These are phyloP conservation scores for Sclerotinia sclerotiorum DNA, from an alignment of 2,329 filamentous ascomycete genomes.

Conservation along the genomic window DNA sequence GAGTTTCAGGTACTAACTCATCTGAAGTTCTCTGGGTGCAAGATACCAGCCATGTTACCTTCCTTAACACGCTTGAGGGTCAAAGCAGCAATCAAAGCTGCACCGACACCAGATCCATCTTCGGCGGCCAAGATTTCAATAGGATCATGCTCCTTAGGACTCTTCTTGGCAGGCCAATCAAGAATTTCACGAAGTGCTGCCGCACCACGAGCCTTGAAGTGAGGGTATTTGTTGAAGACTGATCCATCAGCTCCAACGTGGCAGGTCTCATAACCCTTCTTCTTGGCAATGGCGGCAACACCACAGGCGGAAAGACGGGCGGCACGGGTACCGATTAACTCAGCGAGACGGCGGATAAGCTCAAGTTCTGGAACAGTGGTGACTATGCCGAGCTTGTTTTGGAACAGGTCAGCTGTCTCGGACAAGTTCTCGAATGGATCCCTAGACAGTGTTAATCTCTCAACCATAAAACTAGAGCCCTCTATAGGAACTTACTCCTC, in stretches of 20 bases:
- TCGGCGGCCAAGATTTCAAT: constrained; percentile 87
- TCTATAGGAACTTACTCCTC: constrained; percentile 65
- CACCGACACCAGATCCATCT: constrained; percentile 95
- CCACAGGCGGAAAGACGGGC: constrained; percentile 92
- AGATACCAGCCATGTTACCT: constrained; percentile 63
- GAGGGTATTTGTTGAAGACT: constrained; percentile 98
- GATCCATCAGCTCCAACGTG: constrained; percentile 97
- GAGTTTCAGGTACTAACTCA: not conserved
- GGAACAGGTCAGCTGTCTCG: constrained; percentile 82
- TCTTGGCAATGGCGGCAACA: constrained; percentile 93
- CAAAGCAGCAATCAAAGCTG: constrained; percentile 82
- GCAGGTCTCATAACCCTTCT: constrained; percentile 84
- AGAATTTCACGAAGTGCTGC: constrained; percentile 90
- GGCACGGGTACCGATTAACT: constrained; percentile 91
- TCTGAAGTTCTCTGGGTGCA: constrained; percentile 63
- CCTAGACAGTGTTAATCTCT: constrained; percentile 46
- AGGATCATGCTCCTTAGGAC: constrained; percentile 74
- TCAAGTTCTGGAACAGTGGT: constrained; percentile 79
- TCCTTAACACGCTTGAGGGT: constrained; percentile 64
- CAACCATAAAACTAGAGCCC: constrained; percentile 28
- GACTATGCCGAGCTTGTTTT: constrained; percentile 69
- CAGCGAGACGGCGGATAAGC: constrained; percentile 82
- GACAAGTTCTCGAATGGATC: constrained; percentile 94
- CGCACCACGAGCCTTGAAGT: constrained; percentile 93
- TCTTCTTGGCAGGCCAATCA: constrained; percentile 78